phyloP scores from a whole-genome alignment of 306 rosid species.

The Vicia villosa region DNA sequence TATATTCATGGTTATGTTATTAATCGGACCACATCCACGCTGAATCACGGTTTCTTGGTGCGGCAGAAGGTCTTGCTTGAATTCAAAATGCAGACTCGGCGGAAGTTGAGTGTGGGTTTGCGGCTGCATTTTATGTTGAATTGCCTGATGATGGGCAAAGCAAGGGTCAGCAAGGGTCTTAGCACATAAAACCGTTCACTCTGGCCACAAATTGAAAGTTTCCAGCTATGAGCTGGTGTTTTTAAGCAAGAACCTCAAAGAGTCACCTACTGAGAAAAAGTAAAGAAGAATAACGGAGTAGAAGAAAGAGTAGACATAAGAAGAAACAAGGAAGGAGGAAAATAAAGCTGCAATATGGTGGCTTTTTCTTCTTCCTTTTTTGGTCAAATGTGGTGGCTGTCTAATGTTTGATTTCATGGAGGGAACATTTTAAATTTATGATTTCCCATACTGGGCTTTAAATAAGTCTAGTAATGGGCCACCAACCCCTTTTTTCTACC shows the following conservation, averaged over 20 bases:
- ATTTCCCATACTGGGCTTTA: not conserved
- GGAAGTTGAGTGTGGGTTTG: not conserved
- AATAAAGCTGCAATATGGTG: not conserved
- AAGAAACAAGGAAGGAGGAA: not conserved
- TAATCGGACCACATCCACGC: not conserved
- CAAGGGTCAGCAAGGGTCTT: not conserved
- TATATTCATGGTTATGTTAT: slow-evolving; percentile 6
- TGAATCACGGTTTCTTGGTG: not conserved
- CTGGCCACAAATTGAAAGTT: not conserved
- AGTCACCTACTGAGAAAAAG: not conserved
- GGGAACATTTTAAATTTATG: slow-evolving; percentile 1
- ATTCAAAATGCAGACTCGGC: not conserved
- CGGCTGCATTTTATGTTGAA: not conserved
- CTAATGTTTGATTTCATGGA: not conserved
- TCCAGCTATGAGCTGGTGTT: not conserved
- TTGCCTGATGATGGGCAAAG: not conserved
- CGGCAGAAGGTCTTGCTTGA: not conserved
- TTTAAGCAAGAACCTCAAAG: not conserved
- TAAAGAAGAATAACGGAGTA: not conserved
- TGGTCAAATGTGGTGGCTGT: not conserved
- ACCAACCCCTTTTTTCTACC: not conserved
- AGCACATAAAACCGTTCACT: not conserved
- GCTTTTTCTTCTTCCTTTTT: not conserved
- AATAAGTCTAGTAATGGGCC: not conserved
- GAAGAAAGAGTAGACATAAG: not conserved